phyloP scores from a whole-genome alignment of 2,329 filamentous ascomycete species.

The Periconia sp. region DNA sequence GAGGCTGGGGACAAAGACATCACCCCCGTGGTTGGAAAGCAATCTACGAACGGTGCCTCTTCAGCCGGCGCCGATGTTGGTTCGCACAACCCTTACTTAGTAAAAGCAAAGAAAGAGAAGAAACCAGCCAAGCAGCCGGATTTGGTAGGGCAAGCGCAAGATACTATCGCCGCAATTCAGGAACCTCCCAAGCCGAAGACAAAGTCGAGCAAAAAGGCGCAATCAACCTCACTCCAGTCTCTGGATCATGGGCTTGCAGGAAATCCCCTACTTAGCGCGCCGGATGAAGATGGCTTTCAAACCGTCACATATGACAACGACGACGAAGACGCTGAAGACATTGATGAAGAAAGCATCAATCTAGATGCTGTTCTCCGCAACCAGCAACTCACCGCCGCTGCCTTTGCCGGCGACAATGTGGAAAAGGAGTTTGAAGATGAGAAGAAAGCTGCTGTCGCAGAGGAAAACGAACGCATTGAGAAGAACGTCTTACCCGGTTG shows the following conservation, averaged over 20 bases:
- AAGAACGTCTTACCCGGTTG: constrained; percentile 91
- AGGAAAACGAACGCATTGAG: constrained; percentile 76
- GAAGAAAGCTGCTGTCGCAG: constrained; percentile 72
- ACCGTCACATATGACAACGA: constrained; percentile 48
- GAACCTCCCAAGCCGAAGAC: constrained; percentile 10
- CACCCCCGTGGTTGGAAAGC: constrained; percentile 20
- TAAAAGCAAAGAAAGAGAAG: constrained; percentile 36
- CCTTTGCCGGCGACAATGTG: constrained; percentile 87
- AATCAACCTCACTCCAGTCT: constrained; percentile 25
- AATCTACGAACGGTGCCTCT: constrained; percentile 18
- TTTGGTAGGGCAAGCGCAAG: constrained; percentile 19
- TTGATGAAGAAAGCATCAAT: constrained; percentile 50
- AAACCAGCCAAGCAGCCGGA: constrained; percentile 21
- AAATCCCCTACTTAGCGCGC: constrained; percentile 36
- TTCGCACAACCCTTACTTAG: constrained; percentile 41
- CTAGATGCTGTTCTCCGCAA: constrained; percentile 54
- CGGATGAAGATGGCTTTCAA: constrained; percentile 52
- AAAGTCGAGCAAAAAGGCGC: constrained; percentile 22
- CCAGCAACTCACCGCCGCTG: constrained; percentile 74
- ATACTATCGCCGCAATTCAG: constrained; percentile 11
- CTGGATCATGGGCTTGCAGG: constrained; percentile 35
- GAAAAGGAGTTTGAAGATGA: constrained; percentile 80
- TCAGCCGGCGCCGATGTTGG: constrained; percentile 12
- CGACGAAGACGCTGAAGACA: constrained; percentile 24
- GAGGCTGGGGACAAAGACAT: constrained; percentile 39